phyloP scores from a whole-genome alignment of 2,329 filamentous ascomycete species.

The Sporothrix phasma region DNA sequence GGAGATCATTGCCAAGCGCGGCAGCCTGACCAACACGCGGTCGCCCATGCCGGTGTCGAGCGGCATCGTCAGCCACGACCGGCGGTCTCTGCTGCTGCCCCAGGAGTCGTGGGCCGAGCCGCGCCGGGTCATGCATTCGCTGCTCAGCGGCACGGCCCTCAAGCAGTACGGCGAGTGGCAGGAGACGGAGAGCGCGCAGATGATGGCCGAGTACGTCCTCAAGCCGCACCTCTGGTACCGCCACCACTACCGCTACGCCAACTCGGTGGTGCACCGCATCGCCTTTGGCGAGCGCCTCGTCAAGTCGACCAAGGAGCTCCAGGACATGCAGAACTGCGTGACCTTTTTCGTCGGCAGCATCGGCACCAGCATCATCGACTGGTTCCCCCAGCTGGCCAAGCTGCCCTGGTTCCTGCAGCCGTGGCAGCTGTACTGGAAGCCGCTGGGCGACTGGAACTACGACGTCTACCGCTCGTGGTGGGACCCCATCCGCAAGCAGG shows the following conservation, averaged over 20 bases:
- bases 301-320: neutral
- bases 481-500: neutral
- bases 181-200: neutral
- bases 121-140: neutral
- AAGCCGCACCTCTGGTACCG: neutral
- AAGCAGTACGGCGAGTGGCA: neutral
- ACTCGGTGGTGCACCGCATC: neutral
- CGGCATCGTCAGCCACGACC: neutral
- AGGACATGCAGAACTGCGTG: constrained; percentile 5
- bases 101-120: neutral
- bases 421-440: neutral
- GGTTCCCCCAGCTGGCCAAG: neutral
- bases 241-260: constrained; percentile 5
- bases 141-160: neutral
- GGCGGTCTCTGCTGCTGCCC: neutral
- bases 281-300: neutral
- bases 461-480: neutral
- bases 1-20: neutral
- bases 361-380: neutral
- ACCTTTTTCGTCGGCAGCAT: constrained; percentile 1
- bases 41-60: neutral
- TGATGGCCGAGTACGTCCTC: neutral
- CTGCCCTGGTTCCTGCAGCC: neutral
- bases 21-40: neutral
- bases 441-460: neutral